Percentiles rank a stretch among this genome's conserved stretches.
Evolutionary conservation across 2,329 filamentous ascomycete species (phyloP).

Genomic region (Penicillium sp.): DNA sequence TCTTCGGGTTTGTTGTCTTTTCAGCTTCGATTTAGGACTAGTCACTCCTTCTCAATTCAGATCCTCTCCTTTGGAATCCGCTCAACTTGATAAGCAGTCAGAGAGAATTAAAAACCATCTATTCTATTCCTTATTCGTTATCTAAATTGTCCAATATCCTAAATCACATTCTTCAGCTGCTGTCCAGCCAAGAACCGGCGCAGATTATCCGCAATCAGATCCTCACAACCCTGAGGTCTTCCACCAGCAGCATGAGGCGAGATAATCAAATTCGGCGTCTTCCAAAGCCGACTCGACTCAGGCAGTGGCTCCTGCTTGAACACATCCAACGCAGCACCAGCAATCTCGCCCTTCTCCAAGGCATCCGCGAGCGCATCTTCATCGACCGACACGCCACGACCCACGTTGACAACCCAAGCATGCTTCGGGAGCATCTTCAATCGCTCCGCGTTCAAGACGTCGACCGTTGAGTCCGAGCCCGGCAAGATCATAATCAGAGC

Average conservation of each 20-base stretch:
- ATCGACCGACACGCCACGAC: slow-evolving; percentile 23
- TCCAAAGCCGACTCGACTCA: slow-evolving; percentile 23
- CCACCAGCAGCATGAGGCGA: slow-evolving; percentile 30
- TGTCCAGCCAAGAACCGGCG: slow-evolving; percentile 61
- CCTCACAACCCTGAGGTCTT: slow-evolving; percentile 62
- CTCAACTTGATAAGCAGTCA: too few relatives aligned
- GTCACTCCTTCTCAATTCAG: background rate
- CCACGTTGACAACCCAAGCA: slow-evolving; percentile 28
- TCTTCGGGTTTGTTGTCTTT: background rate
- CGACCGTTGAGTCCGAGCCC: slow-evolving; percentile 56
- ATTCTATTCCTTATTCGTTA: background rate
- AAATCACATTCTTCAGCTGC: slow-evolving; percentile 58
- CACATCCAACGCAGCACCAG: slow-evolving; percentile 25
- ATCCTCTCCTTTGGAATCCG: background rate
- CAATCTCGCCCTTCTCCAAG: slow-evolving; percentile 23
- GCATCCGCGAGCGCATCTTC: slow-evolving; percentile 24
- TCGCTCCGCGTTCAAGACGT: slow-evolving; percentile 58
- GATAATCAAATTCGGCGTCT: slow-evolving; percentile 23
- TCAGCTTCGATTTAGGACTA: background rate
- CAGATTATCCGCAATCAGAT: slow-evolving; percentile 62
- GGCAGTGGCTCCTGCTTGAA: slow-evolving; percentile 25
- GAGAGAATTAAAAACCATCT: background rate
- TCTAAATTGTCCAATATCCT: slow-evolving; percentile 1
- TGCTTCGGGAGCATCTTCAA: slow-evolving; percentile 58
- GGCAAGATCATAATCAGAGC: slow-evolving; percentile 69